Conservation (phyloP, 768 basidiomycete species). For the Fistulinella prunicolor region DNA sequence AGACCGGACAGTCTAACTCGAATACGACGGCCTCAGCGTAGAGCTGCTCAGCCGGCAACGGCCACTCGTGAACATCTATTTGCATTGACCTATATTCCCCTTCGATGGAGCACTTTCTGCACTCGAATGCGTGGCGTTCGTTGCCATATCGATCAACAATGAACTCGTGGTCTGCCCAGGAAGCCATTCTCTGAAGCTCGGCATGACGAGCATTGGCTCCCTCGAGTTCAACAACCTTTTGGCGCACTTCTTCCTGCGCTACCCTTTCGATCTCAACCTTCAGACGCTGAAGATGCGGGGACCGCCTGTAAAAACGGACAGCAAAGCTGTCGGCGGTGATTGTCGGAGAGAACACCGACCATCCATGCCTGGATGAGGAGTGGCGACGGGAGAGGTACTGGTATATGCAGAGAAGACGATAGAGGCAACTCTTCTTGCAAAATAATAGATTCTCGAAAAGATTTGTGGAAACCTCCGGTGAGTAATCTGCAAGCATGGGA, state of each 20-base stretch:
- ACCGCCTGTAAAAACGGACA: constrained; percentile 33
- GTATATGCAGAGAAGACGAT: neutral
- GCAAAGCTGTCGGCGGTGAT: constrained; percentile 27
- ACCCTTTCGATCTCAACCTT: constrained; percentile 28
- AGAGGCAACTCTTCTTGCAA: neutral
- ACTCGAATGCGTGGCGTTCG: constrained; percentile 12
- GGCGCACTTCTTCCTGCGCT: constrained; percentile 19
- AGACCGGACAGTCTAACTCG: neutral
- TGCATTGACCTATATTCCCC: constrained; percentile 20
- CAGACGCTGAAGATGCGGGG: constrained; percentile 24
- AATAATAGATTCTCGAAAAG: neutral
- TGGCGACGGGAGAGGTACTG: neutral
- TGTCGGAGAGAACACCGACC: constrained; percentile 37
- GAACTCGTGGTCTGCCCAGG: neutral
- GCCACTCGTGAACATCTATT: constrained; percentile 46
- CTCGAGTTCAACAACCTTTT: constrained; percentile 31
- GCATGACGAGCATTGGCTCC: constrained; percentile 22
- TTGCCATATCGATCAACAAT: constrained; percentile 1
- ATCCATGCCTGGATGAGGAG: neutral
- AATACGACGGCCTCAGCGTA: neutral
- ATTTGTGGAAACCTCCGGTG: neutral
- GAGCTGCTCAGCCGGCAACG: constrained; percentile 34
- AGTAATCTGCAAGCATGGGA: neutral
- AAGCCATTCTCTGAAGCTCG: constrained; percentile 12
- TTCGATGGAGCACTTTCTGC: constrained; percentile 31